A percentile compares a stretch with the other conserved stretches of the same genome.
Evolutionary conservation across 495 filamentous ascomycete species (phyloP).

Genomic region (Penicillium verhagenii): DNA sequence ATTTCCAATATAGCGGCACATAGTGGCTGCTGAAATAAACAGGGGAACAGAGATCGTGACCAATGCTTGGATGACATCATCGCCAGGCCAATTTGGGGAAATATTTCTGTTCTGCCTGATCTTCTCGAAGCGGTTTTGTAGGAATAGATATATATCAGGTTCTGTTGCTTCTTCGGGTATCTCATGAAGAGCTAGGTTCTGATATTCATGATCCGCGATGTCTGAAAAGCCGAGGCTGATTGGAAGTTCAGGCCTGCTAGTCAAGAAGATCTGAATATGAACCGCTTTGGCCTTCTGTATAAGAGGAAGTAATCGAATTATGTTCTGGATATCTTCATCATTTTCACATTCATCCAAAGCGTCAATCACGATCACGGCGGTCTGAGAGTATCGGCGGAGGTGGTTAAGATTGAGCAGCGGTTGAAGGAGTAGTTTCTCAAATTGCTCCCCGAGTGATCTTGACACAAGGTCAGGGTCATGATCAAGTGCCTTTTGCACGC

Average conservation of each 20-base stretch:
- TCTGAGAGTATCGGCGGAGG: background rate
- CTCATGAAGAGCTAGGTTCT: slow-evolving; percentile 30
- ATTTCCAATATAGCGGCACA: slow-evolving; percentile 28
- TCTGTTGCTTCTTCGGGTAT: slow-evolving; percentile 21
- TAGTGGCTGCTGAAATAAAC: slow-evolving; percentile 34
- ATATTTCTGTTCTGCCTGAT: slow-evolving; percentile 18
- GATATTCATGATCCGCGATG: slow-evolving; percentile 17
- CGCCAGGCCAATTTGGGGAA: slow-evolving; percentile 38
- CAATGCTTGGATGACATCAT: slow-evolving; percentile 13
- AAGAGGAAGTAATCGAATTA: slow-evolving; percentile 37
- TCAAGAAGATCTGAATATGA: slow-evolving; percentile 33
- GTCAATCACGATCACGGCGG: slow-evolving; percentile 44
- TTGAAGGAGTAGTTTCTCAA: slow-evolving; percentile 40
- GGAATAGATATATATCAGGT: slow-evolving; percentile 29
- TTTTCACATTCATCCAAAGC: slow-evolving; percentile 53
- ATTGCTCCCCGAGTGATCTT: background rate
- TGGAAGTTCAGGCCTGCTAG: slow-evolving; percentile 46
- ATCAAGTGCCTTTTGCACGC: slow-evolving; percentile 37
- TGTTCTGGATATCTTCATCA: slow-evolving; percentile 35
- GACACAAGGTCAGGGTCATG: slow-evolving; percentile 29
- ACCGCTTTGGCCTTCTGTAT: slow-evolving; percentile 16
- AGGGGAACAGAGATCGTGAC: slow-evolving; percentile 25
- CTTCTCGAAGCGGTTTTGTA: slow-evolving; percentile 23
- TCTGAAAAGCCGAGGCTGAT: slow-evolving; percentile 34
- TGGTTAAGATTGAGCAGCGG: slow-evolving; percentile 26